Evolutionary conservation across 2,329 filamentous ascomycete species (phyloP), one percentile per base, ranked within the genome.

Genomic region (Alternaria viburni): DNA sequence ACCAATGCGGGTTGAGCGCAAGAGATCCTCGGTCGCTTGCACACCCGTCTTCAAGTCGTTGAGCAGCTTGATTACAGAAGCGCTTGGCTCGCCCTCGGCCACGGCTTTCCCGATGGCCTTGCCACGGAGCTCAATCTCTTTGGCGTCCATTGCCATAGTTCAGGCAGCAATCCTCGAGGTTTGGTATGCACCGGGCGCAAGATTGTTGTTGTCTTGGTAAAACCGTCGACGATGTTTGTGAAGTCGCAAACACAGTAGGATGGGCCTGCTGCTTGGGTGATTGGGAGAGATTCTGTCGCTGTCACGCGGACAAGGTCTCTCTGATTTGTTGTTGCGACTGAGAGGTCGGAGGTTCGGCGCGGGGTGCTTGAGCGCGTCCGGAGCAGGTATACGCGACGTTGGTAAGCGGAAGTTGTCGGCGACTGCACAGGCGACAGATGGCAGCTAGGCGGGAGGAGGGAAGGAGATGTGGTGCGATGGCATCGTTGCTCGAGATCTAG

Each of bases 1-100:
- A 72, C 96, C 96, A 55, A 97, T 95, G 72, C 91, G 92, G n/a
- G 95, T 98, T 45, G 91, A 91, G 76, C 95, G 90, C 69, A 99
- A 85, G 72, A 97, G 87, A 71, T 97, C 93, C 82, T 99, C 96
- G 3, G 92, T 96, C 10, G 94, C 92, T 50, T 88, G 87, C 36
- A 95, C 90, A 66, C 92, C 91, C 74, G 90, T 90, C 82, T 95
- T 92, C 43, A 98, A 85, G 54, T 90, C 88, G 73, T 91, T 89
- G 57, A 99, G 84, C 65, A 98, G 86, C 56, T 87, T 85, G 59
- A 96, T 84, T 54, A 97, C 87, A 64, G 88, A 91, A 44, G 89
- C 82, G 25, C 92, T 77, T 5, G 93, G 89, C 74, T 97, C 92
- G 75, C 92, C 92, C 60, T 89, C 88, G 50, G 86, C 84, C 46